phyloP scores from a whole-genome alignment of 2,329 filamentous ascomycete species.

The Corynespora cassiicola region DNA sequence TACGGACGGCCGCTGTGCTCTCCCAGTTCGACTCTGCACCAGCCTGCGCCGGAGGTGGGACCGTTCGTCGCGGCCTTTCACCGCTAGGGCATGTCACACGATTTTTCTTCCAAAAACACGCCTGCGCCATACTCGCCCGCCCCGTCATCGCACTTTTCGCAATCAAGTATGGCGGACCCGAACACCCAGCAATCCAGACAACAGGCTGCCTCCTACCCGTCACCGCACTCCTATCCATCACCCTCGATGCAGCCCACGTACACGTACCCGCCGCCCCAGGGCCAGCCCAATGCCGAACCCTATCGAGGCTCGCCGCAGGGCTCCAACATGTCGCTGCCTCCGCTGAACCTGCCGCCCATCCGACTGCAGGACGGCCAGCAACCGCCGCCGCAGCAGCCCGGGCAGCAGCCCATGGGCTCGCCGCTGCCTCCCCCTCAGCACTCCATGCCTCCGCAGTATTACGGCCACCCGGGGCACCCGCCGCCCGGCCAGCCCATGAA shows the following conservation, averaged over 20 bases:
- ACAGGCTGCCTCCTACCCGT: slow-evolving; percentile 47
- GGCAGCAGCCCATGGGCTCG: slow-evolving; percentile 56
- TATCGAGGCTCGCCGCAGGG: slow-evolving; percentile 55
- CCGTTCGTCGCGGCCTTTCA: slow-evolving; percentile 31
- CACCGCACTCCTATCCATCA: slow-evolving; percentile 59
- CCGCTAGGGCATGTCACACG: slow-evolving; percentile 42
- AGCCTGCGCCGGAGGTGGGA: slow-evolving; percentile 10
- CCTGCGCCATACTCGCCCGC: slow-evolving; percentile 40
- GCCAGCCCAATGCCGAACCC: slow-evolving; percentile 46
- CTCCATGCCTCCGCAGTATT: slow-evolving; percentile 58
- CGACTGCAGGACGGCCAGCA: slow-evolving; percentile 55
- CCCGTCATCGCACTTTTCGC: slow-evolving; percentile 39
- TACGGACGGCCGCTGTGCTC: slow-evolving; percentile 19
- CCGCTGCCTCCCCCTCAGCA: slow-evolving; percentile 61
- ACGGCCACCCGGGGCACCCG: slow-evolving; percentile 50
- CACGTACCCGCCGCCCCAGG: slow-evolving; percentile 53
- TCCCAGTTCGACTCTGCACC: too few species aligned
- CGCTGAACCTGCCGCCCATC: slow-evolving; percentile 59
- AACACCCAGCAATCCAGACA: slow-evolving; percentile 36
- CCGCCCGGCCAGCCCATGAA: slow-evolving; percentile 57
- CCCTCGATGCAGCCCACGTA: slow-evolving; percentile 58
- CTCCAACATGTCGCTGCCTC: slow-evolving; percentile 51
- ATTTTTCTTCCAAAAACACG: slow-evolving; percentile 30
- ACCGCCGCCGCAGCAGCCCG: slow-evolving; percentile 35
- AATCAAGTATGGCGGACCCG: slow-evolving; percentile 42